Evolutionary conservation across 495 filamentous ascomycete species (phyloP), one percentile per base, ranked within the genome.

Genomic region (Podospora pseudopauciseta): DNA sequence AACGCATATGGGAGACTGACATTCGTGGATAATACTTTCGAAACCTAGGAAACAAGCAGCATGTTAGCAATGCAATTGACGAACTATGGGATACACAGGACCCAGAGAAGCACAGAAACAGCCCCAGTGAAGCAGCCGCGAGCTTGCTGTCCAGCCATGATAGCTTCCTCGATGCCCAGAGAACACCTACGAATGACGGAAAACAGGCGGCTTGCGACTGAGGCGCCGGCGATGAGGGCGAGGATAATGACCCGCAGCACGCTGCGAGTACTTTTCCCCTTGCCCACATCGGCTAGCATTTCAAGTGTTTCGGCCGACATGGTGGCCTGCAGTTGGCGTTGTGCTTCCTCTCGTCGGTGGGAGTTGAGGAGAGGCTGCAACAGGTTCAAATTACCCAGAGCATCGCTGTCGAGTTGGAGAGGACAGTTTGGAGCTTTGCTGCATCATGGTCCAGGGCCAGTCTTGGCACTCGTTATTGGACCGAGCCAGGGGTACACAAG

Each of bases 21-120:
- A 99, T 86, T 99, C 95, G 82, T 98, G 95, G 77, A 99, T 99
- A 77, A 99, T 98, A 81, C 93, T 97, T 82, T 99, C 96, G 75
- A 99, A 99, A 57, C 96, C 92, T 94, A 49, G 68, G 2, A 65
- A 4, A 15, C 13, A n/a, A 44, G 68, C 66, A 75, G 61, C 60
- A 63, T 59, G 59, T 86, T 74, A 87, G 81, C 71, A 69, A 49
- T n/a, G 9, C 60, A 60, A 34, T 63, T 65, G 39, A 64, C 39
- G 27, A 32, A 13, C 1, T 18, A 30, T 4, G 7, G 13, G 15
- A 49, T 16, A 1, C 5, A 49, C 2, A 13, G 15, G 39, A 49
- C 9, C 15, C 39, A 34, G 20, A 55, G 55, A 39, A 63, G 28
- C 27, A 49, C 13, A 16, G 5, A 6, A 3, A 49, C 39, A 49